Conservation (phyloP, 2,329 filamentous ascomycete genomes). For the Fusarium fujikuroi region DNA sequence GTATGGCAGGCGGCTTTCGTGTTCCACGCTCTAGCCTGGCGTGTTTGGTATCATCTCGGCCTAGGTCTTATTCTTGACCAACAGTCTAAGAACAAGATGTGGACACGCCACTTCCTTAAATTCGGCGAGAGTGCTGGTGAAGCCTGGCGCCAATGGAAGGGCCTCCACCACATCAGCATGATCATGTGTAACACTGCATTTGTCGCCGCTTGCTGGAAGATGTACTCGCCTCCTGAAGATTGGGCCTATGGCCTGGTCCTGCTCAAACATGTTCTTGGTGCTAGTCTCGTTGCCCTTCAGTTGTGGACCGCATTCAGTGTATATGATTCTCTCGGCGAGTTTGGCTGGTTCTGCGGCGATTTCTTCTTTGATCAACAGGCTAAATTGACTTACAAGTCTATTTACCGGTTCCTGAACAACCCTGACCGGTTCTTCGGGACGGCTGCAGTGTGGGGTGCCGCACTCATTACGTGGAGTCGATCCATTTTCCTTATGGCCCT, state of each 20-base stretch:
- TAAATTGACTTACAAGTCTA: slow-evolving; percentile 94
- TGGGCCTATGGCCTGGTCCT: slow-evolving; percentile 89
- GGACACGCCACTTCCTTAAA: slow-evolving; percentile 98
- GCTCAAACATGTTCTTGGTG: slow-evolving; percentile 87
- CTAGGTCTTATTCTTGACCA: slow-evolving; percentile 85
- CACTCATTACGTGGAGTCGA: slow-evolving; percentile 90
- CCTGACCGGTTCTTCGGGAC: slow-evolving; percentile 93
- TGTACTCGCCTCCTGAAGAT: slow-evolving; percentile 87
- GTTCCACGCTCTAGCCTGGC: slow-evolving; percentile 81
- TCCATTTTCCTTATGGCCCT: slow-evolving; percentile 88
- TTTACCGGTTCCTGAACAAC: slow-evolving; percentile 98
- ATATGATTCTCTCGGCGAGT: slow-evolving; percentile 95
- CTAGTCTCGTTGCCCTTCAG: slow-evolving; percentile 83
- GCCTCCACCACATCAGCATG: slow-evolving; percentile 92
- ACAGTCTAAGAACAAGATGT: slow-evolving; percentile 91
- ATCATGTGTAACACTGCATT: slow-evolving; percentile 90
- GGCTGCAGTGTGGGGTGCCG: slow-evolving; percentile 94
- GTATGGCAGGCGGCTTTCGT: slow-evolving; percentile 83
- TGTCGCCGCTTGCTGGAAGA: slow-evolving; percentile 92
- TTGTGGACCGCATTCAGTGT: slow-evolving; percentile 93
- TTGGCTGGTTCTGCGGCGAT: slow-evolving; percentile 99
- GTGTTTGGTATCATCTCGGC: slow-evolving; percentile 91
- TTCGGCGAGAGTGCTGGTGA: slow-evolving; percentile 90
- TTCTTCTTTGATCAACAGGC: slow-evolving; percentile 94
- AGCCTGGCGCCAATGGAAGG: slow-evolving; percentile 98